phyloP scores from a whole-genome alignment of 2,329 filamentous ascomycete species.

The Orbilia quercus region DNA sequence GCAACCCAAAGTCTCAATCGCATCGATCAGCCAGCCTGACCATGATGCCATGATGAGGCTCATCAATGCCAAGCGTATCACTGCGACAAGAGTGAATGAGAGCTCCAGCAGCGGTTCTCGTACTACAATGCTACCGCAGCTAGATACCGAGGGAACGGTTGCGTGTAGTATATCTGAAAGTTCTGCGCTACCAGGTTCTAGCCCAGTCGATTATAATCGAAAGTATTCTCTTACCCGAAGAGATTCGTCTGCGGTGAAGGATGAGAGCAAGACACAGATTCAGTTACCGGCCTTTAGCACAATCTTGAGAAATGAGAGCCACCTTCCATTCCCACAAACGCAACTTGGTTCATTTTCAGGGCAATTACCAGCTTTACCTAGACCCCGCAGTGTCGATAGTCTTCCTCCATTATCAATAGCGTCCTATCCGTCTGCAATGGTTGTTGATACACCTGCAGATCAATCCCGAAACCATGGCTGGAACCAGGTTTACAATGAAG shows the following conservation, averaged over 20 bases:
- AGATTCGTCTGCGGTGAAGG: constrained; percentile 12
- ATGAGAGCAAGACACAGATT: not conserved
- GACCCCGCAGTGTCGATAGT: constrained; percentile 16
- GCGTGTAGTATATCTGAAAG: constrained; percentile 5
- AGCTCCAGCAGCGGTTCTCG: not conserved
- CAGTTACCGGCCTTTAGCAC: constrained; percentile 22
- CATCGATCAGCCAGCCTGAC: constrained; percentile 41
- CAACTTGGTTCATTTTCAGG: not conserved
- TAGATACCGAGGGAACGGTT: not conserved
- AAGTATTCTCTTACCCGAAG: not conserved
- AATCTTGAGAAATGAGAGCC: not conserved
- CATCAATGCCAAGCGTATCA: constrained; percentile 29
- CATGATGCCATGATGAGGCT: constrained; percentile 34
- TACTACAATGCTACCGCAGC: not conserved
- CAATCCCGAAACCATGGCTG: constrained; percentile 3
- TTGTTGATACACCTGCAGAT: not conserved
- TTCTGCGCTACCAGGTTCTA: not conserved
- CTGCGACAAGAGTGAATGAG: constrained; percentile 18
- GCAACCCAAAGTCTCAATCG: constrained; percentile 38
- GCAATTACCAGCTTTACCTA: not conserved
- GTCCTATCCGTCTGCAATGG: constrained; percentile 15
- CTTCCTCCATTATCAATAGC: not conserved
- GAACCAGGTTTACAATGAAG: constrained; percentile 13
- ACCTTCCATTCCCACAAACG: not conserved
- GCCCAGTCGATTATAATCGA: constrained; percentile 11